Evolutionary conservation across 2,329 filamentous ascomycete species (phyloP), one percentile per base, ranked within the genome.

Genomic region (Arthrobotrys conoides): DNA sequence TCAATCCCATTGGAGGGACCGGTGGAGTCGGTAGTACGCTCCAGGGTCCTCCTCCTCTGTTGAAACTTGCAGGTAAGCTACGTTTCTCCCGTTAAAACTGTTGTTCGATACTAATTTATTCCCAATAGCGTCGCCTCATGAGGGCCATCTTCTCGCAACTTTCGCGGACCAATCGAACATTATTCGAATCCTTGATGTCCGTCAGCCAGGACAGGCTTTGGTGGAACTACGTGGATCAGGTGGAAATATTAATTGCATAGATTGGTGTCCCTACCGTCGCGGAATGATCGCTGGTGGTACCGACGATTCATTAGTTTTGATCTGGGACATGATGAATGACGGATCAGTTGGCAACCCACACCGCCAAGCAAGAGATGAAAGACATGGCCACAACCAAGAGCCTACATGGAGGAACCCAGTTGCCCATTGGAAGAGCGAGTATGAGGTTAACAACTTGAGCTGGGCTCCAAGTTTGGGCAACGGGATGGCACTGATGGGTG

Each of bases 121-220:
- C 41, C 20, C n/a, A n/a, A 2, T 57, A 87, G 96, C 95, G 12
- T 98, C 95, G 0, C 96, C 96, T 0, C 95, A 98, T 83, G 96
- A 99, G 84, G 92, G 93, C 5, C 94, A 99, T 84, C 90, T 99
- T 38, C 89, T 99, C 41, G 95, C 95, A n/a, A 99, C 96, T 0
- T 98, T 99, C 84, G 95, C 96, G 18, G 91, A 94, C 83, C 96
- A 98, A 83, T 97, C 93, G 3, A 94, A 91, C 82, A 87, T 97
- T 38, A 94, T 99, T 83, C 93, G 96, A 59, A 97, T 99, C 69
- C 90, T 99, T 33, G 96, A 99, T 83, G 95, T 98, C 2, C 91
- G 96, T 61, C 96, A 99, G 85, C 96, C 96, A 0, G 96, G 96
- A 5, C 96, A 97, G 85, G 96, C 96, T 1, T 88, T 99, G 3